phyloP scores from a whole-genome alignment of 257 asterid species.

The Salvia hispanica region DNA sequence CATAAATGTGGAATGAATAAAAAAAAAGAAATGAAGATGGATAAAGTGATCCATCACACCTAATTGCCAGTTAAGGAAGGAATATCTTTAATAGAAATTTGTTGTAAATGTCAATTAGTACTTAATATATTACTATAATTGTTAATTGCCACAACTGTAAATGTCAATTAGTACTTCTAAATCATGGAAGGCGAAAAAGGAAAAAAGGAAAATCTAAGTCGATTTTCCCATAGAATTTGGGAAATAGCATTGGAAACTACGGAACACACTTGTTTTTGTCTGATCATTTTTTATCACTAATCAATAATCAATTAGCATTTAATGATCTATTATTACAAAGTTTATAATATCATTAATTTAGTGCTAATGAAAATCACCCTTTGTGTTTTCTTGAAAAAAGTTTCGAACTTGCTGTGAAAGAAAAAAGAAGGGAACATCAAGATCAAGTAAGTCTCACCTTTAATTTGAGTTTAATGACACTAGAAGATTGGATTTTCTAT shows the following conservation, averaged over 20 bases:
- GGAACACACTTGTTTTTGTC: conserved; percentile 43
- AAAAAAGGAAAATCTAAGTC: conserved; percentile 5
- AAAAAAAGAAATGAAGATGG: not conserved
- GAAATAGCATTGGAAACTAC: conserved; percentile 48
- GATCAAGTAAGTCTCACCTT: conserved; percentile 52
- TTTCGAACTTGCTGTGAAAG: not conserved
- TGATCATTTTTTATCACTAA: conserved; percentile 12
- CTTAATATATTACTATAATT: no score
- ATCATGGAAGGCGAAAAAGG: not conserved
- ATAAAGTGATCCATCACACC: conserved; percentile 20
- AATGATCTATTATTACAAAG: conserved; percentile 16
- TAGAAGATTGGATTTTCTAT: conserved; percentile 18
- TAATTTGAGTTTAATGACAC: not conserved
- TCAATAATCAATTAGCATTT: conserved; percentile 11
- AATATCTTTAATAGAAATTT: not conserved
- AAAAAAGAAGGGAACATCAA: conserved; percentile 32
- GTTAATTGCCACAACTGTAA: not conserved
- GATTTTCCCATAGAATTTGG: conserved; percentile 37
- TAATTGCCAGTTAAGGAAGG: conserved; percentile 32
- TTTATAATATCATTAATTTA: conserved; percentile 23
- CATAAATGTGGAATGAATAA: not conserved
- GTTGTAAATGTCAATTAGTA: no score
- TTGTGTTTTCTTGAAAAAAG: conserved; percentile 34
- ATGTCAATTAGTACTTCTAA: not conserved
- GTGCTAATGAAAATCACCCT: conserved; percentile 32